These are phyloP conservation scores for Tricholomella constricta DNA, from an alignment of 768 basidiomycete genomes.

Conservation along the genomic window DNA sequence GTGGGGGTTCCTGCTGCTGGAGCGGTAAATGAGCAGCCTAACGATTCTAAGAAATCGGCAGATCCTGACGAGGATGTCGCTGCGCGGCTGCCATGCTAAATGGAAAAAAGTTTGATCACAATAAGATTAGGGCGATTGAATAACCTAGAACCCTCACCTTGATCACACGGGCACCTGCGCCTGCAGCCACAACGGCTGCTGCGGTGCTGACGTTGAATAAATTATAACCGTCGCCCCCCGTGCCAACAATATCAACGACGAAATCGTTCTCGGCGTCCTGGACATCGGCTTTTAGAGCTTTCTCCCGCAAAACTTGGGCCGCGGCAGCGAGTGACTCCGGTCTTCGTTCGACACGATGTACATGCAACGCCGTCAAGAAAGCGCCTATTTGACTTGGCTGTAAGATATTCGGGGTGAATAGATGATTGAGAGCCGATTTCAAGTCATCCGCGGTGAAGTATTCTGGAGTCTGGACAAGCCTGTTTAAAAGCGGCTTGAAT, in stretches of 20 bases:
- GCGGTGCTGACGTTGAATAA: conserved; percentile 97
- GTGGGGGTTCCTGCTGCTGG: conserved; percentile 60
- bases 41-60: conserved; percentile 85
- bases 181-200: conserved; percentile 91
- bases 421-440: conserved; percentile 67
- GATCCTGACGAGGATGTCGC: conserved; percentile 95
- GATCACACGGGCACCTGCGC: conserved; percentile 89
- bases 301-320: conserved; percentile 70
- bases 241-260: conserved; percentile 80
- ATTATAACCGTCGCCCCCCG: conserved; percentile 94
- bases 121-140: not conserved
- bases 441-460: conserved; percentile 81
- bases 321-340: conserved; percentile 80
- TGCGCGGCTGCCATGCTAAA: conserved; percentile 85
- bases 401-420: conserved; percentile 65
- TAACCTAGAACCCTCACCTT: conserved; percentile 54
- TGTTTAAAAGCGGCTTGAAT: conserved; percentile 79
- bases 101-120: not conserved
- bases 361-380: conserved; percentile 84
- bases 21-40: conserved; percentile 74
- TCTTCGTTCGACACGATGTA: conserved; percentile 74
- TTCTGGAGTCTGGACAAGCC: conserved; percentile 79
- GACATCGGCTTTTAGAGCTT: conserved; percentile 64
- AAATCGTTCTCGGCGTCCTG: conserved; percentile 67
- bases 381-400: conserved; percentile 82